Evolutionary conservation across 495 filamentous ascomycete genomes (phyloP).

Genomic region (Tuber microsphaerosporum): DNA sequence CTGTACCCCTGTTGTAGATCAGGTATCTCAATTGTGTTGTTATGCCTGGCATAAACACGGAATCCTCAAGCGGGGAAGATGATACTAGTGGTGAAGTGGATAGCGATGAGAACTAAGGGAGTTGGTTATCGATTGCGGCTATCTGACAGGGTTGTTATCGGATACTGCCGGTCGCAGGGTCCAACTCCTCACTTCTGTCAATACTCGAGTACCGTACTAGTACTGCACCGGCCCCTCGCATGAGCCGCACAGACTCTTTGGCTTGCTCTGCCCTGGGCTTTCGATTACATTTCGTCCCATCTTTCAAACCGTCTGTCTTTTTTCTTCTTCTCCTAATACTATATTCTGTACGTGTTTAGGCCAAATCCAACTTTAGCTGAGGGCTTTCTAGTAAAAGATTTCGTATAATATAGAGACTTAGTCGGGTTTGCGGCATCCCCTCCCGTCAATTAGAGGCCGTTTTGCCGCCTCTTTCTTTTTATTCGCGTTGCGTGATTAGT

Average conservation of each 20-base stretch:
- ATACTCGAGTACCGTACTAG: neutral
- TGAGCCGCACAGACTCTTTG: constrained; percentile 25
- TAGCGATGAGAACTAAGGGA: constrained; percentile 21
- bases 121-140: constrained; percentile 29
- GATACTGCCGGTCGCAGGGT: constrained; percentile 32
- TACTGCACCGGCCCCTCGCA: constrained; percentile 5
- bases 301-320: constrained; percentile 13
- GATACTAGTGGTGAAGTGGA: constrained; percentile 28
- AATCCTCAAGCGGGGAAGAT: constrained; percentile 34
- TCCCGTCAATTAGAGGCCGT: constrained; percentile 8
- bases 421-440: constrained; percentile 12
- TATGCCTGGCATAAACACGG: constrained; percentile 49
- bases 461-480: constrained; percentile 9
- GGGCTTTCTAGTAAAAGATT: constrained; percentile 1
- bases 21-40: constrained; percentile 56
- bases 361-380: neutral
- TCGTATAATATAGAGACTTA: constrained; percentile 3
- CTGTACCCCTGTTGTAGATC: constrained; percentile 46
- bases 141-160: constrained; percentile 35
- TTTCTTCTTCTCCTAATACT: constrained; percentile 10
- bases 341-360: neutral
- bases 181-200: neutral
- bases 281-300: constrained; percentile 14
- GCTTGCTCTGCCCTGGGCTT: constrained; percentile 3
- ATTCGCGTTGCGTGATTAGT: constrained; percentile 6